A percentile compares a stretch with the other conserved stretches of the same genome.
These are phyloP conservation scores for Linum trigynum DNA, from an alignment of 345 rosid genomes.

Conservation along the genomic window DNA sequence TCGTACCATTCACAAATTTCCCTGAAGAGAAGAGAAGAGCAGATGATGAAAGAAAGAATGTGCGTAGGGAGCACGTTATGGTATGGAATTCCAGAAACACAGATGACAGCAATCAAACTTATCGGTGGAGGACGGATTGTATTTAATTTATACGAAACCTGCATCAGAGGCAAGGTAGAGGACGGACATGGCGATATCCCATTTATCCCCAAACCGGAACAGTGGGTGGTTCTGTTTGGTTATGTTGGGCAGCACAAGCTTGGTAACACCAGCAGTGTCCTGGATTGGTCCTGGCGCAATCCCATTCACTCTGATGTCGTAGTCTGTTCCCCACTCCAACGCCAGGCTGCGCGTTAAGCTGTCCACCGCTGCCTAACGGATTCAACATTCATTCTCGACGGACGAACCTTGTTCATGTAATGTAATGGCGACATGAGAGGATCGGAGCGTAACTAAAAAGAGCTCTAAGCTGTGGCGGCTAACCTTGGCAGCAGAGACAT, in stretches of 20 bases:
- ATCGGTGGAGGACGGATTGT: too few relatives aligned
- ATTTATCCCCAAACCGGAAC: conserved; percentile 37
- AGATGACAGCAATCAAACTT: too few relatives aligned
- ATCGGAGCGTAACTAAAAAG: neutral
- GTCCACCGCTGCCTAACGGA: conserved; percentile 43
- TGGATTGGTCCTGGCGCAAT: conserved; percentile 46
- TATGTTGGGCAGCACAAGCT: conserved; percentile 24
- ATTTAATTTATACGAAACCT: conserved; percentile 17
- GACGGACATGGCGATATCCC: conserved; percentile 55
- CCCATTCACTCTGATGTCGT: conserved; percentile 41
- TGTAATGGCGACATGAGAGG: neutral
- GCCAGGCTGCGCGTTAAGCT: conserved; percentile 46
- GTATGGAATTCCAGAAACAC: too few relatives aligned
- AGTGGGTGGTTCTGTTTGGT: conserved; percentile 16
- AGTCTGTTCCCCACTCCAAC: conserved; percentile 50
- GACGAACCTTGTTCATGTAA: neutral
- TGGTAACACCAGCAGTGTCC: conserved; percentile 38
- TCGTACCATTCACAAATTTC: neutral
- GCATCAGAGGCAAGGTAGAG: conserved; percentile 41
- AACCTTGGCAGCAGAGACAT: conserved; percentile 51
- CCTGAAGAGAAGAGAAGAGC: neutral
- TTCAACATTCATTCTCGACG: neutral
- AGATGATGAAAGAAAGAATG: too few relatives aligned
- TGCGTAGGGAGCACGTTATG: too few relatives aligned
- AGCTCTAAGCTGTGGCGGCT: conserved; percentile 8